phyloP scores from a whole-genome alignment of 2,329 filamentous ascomycete species.

The Alternaria sp. region DNA sequence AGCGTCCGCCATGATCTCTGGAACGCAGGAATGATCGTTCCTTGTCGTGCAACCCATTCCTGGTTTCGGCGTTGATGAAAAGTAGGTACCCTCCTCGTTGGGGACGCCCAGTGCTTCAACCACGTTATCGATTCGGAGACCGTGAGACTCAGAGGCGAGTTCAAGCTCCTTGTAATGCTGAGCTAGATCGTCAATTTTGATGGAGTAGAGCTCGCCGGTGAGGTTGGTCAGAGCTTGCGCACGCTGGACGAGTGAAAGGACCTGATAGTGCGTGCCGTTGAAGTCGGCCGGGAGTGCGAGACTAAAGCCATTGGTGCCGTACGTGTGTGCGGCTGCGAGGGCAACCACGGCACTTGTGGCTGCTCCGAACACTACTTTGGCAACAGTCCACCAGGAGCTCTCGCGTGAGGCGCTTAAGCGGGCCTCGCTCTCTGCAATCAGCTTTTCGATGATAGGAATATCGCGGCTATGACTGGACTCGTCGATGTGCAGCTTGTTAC shows the following conservation, averaged over 20 bases:
- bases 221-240: conserved; percentile 15
- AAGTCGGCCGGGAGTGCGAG: not conserved
- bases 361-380: not conserved
- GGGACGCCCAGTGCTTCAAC: conserved; percentile 33
- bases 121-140: conserved; percentile 29
- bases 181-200: conserved; percentile 14
- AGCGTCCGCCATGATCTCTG: not conserved
- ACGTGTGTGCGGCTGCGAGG: not conserved
- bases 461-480: not conserved
- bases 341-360: not conserved
- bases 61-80: not conserved
- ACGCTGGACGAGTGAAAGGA: conserved; percentile 14
- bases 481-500: not conserved
- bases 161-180: conserved; percentile 9
- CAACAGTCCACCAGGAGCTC: not conserved
- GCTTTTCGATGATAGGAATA: not conserved
- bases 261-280: not conserved
- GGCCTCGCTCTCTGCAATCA: conserved; percentile 2
- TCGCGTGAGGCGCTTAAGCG: not conserved
- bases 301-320: not conserved
- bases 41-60: not conserved
- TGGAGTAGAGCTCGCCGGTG: conserved; percentile 11
- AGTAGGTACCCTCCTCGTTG: conserved; percentile 29
- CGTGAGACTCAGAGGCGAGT: conserved; percentile 9
- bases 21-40: not conserved